These are phyloP conservation scores for Pythium guiyangense DNA, from an alignment of 352 stramenopile genomes.

Conservation along the genomic window DNA sequence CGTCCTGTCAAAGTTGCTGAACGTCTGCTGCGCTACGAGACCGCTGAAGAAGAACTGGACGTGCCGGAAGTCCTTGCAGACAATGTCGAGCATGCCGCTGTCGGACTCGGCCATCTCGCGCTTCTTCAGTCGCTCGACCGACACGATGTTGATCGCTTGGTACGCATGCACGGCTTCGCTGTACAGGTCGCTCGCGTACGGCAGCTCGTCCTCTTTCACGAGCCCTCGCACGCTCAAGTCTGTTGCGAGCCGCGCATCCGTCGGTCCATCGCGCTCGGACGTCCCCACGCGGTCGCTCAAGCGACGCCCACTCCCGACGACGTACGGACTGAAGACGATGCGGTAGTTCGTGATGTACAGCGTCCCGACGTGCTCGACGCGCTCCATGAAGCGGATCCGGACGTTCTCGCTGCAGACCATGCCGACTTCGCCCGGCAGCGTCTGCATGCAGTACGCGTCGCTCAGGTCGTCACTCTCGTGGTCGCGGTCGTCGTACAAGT, in stretches of 20 bases:
- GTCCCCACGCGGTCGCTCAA: background rate
- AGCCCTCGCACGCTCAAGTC: conserved; percentile 20
- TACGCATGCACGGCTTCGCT: conserved; percentile 51
- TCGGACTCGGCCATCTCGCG: conserved; percentile 76
- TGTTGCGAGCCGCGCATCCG: conserved; percentile 10
- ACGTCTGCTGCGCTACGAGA: conserved; percentile 74
- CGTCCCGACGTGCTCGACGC: conserved; percentile 42
- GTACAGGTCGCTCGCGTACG: too few species aligned
- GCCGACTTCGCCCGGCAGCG: conserved; percentile 59
- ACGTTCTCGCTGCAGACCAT: conserved; percentile 63
- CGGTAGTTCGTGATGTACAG: conserved; percentile 82
- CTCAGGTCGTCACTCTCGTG: conserved; percentile 13
- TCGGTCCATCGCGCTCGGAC: background rate
- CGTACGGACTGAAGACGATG: conserved; percentile 64
- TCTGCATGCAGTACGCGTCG: conserved; percentile 35
- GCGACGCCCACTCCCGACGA: background rate
- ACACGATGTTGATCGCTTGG: conserved; percentile 63
- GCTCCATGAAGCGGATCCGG: conserved; percentile 43
- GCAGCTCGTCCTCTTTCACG: conserved; percentile 37
- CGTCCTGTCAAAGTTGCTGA: conserved; percentile 69
- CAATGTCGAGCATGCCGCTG: conserved; percentile 60
- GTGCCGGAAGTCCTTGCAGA: conserved; percentile 80
- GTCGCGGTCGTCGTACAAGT: conserved; percentile 18
- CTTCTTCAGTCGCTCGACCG: conserved; percentile 69
- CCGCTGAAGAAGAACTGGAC: conserved; percentile 74